phyloP scores from a whole-genome alignment of 1,139 yeast species.

The Yamadazyma sp. region DNA sequence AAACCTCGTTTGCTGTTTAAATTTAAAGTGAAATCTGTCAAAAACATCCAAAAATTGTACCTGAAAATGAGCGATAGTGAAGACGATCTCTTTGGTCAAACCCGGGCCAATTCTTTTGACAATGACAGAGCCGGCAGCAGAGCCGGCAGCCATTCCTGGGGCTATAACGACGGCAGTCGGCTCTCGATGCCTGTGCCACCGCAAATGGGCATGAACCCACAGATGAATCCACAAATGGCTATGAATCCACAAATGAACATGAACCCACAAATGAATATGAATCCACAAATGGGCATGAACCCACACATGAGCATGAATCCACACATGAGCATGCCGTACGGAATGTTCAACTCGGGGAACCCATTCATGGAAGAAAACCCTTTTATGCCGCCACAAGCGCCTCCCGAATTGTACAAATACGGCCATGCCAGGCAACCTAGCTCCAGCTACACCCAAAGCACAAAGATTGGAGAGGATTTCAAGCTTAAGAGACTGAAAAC shows the following conservation, averaged over 20 bases:
- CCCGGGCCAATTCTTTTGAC: conserved; percentile 7
- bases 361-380: conserved; percentile 1
- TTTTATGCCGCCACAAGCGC: conserved; percentile 15
- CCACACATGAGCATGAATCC: background rate
- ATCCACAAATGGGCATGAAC: background rate
- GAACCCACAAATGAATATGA: conserved; percentile 1
- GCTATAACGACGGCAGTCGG: no score
- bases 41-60: background rate
- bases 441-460: conserved; percentile 18
- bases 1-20: background rate
- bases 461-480: conserved; percentile 23
- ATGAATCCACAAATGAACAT: background rate
- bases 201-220: background rate
- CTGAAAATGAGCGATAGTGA: conserved; percentile 10
- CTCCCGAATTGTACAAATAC: conserved; percentile 11
- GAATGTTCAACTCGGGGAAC: background rate
- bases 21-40: background rate
- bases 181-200: background rate
- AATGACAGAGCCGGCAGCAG: background rate
- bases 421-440: conserved; percentile 13
- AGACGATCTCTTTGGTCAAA: conserved; percentile 14
- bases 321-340: background rate
- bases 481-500: conserved; percentile 24
- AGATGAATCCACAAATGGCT: background rate
- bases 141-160: background rate